Percentiles rank a stretch among this genome's conserved stretches.
Conservation (phyloP, 106 monocot species). For the Dendrobium catenatum region DNA sequence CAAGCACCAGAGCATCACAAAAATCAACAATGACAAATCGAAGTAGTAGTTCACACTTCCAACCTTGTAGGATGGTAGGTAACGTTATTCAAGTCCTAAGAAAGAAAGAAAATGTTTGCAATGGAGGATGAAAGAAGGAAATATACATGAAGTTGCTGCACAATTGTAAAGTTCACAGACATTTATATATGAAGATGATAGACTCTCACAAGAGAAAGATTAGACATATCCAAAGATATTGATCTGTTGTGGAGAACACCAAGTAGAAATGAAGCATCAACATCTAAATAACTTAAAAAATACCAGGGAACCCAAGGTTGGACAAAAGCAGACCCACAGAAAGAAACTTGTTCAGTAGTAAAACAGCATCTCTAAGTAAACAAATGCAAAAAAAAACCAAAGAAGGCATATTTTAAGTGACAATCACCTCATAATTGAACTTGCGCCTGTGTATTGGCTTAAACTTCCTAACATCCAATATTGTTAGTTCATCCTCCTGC, state of each 20-base stretch:
- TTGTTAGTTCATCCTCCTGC: constrained; percentile 96
- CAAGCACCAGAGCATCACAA: background rate
- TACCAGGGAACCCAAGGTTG: background rate
- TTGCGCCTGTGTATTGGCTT: constrained; percentile 80
- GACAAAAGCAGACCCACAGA: background rate
- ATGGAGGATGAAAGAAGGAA: background rate
- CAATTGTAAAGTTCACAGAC: background rate
- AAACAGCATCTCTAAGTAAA: background rate
- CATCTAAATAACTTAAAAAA: background rate
- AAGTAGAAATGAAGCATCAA: background rate
- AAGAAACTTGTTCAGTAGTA: background rate
- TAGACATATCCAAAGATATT: background rate
- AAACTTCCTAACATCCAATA: constrained; percentile 93
- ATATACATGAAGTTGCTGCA: background rate
- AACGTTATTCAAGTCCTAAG: background rate
- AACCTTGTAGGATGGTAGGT: background rate
- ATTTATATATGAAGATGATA: too few species aligned
- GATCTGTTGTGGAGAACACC: background rate
- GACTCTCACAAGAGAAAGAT: background rate
- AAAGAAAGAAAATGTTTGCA: background rate
- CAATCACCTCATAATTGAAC: constrained; percentile 83
- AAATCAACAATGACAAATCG: background rate
- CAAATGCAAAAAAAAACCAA: background rate
- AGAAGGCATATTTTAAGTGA: background rate
- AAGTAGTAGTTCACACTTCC: background rate